Base-by-base conservation (phyloP, 2,329 filamentous ascomycete genomes). In the Cladosporium sp. region DNA sequence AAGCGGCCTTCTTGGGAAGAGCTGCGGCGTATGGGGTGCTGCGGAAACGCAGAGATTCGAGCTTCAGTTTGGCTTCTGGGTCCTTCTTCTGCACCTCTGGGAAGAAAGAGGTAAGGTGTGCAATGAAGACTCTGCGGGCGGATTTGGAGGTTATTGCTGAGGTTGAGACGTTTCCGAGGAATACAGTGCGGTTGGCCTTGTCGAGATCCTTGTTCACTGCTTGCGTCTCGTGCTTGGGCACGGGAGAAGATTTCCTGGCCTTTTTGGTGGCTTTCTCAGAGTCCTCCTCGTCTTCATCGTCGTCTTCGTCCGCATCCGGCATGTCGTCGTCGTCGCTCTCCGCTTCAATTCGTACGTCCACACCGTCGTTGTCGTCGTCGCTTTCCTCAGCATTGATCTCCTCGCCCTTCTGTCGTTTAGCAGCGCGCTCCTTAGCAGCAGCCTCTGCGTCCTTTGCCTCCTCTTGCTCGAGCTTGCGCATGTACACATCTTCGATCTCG, bases 1-100 rank as follows among this genome's bases (percentile, higher is more conserved):
- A 97, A 22, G 94, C 89, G n/a, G 93, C 94, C 63, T 93, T 90
- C 77, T 96, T 97, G 51, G 94, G 94, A 59, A 97, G 83, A 15
- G 86, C 83, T 28, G 85, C 85, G 5, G 88, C 84, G 73, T 95
- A 97, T 2, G 94, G 89, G 14, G 92, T 90, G 7, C 93, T 97
- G 59, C 94, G 90, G 80, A 97, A 99, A 20, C 94, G 90, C 61
- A 99, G 81, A 2, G 92, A 96, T 72, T 96, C 90, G 45, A 99
- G 80, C 68, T 89, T 92, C 19, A 77, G 78, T 42, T 75, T 72
- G 60, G 75, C 71, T 22, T 68, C 68, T 1, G 81, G 77, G 1
- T 72, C 74, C 49, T 74, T 80, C 42, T 47, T 49, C 6, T 47
- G 42, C 63, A 77, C 78, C 66, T 72, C 80, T 66, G 73, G 80